phyloP scores from a whole-genome alignment of 1,284 basidiomycete genomes.

The Phylloboletellus chloephorus region DNA sequence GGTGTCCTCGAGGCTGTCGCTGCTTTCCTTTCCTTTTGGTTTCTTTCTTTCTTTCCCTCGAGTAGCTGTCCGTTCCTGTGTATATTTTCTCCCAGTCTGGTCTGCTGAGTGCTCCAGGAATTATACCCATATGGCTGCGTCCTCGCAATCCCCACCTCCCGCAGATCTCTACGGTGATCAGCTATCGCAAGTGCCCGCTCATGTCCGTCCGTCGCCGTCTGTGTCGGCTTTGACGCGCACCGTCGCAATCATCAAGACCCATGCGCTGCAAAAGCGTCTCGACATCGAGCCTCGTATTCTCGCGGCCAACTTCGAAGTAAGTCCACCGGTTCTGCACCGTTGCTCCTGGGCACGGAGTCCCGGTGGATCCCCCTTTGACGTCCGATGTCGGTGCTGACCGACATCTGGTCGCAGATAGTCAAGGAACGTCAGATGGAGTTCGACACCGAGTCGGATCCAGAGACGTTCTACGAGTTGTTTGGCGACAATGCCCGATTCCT shows the following conservation, averaged over 20 bases:
- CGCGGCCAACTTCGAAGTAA: slow-evolving; percentile 71
- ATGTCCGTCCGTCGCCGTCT: slow-evolving; percentile 11
- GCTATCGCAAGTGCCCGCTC: slow-evolving; percentile 8
- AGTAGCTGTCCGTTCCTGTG: slow-evolving; percentile 21
- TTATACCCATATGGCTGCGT: slow-evolving; percentile 21
- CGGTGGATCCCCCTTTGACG: slow-evolving; percentile 15
- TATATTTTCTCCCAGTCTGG: slow-evolving; percentile 15
- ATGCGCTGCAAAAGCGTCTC: slow-evolving; percentile 63
- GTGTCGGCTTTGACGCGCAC: slow-evolving; percentile 47
- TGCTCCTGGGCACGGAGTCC: slow-evolving; percentile 2
- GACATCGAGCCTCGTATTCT: slow-evolving; percentile 71
- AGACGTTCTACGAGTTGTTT: slow-evolving; percentile 69
- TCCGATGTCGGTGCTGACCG: slow-evolving; percentile 8
- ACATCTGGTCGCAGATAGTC: slow-evolving; percentile 49
- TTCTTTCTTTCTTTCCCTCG: slow-evolving; percentile 6
- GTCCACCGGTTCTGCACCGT: slow-evolving; percentile 21
- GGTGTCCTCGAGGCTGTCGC: slow-evolving; percentile 10
- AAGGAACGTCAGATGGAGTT: slow-evolving; percentile 83
- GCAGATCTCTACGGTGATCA: slow-evolving; percentile 17
- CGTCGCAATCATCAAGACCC: slow-evolving; percentile 73
- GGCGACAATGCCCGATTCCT: slow-evolving; percentile 68
- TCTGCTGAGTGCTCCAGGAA: too few relatives aligned
- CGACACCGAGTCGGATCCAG: slow-evolving; percentile 70
- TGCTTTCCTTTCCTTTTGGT: slow-evolving; percentile 11
- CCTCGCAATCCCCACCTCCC: slow-evolving; percentile 14